A percentile compares a stretch with the other conserved stretches of the same genome.
phyloP scores from a whole-genome alignment of 1,284 basidiomycete genomes.

The Volvariella volvacea region DNA sequence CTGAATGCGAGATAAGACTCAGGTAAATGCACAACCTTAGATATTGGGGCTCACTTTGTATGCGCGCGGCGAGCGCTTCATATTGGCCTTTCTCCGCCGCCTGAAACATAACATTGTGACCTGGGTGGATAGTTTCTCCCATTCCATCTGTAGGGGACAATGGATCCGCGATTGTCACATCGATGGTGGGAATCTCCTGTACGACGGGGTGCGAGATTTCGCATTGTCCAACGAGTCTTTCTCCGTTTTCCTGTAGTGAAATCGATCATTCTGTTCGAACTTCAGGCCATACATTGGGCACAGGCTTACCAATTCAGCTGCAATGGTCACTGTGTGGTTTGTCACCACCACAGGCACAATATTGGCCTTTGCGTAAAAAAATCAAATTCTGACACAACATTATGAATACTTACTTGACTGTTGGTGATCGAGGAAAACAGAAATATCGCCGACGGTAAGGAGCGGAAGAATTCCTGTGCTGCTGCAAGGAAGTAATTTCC shows the following conservation, averaged over 20 bases:
- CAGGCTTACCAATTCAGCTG: constrained; percentile 81
- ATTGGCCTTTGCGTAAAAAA: constrained; percentile 43
- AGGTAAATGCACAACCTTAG: constrained; percentile 4
- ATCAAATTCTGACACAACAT: constrained; percentile 1
- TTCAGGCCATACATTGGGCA: constrained; percentile 5
- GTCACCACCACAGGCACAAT: constrained; percentile 91
- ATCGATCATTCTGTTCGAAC: constrained; percentile 8
- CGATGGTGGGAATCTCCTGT: constrained; percentile 16
- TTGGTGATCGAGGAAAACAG: constrained; percentile 90
- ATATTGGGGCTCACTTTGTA: constrained; percentile 46
- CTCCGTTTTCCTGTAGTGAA: constrained; percentile 60
- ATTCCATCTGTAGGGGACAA: constrained; percentile 45
- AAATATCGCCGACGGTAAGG: constrained; percentile 91
- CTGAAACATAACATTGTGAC: constrained; percentile 65
- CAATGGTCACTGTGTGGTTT: constrained; percentile 95
- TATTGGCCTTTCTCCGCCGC: constrained; percentile 46
- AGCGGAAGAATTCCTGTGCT: constrained; percentile 81
- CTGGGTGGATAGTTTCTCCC: constrained; percentile 37
- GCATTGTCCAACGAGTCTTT: constrained; percentile 87
- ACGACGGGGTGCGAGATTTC: constrained; percentile 91
- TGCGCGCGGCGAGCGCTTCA: constrained; percentile 56
- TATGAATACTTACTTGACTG: constrained; percentile 39
- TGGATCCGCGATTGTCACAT: constrained; percentile 25
- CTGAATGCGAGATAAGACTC: constrained; percentile 27
- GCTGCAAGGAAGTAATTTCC: constrained; percentile 89